Evolutionary conservation across 2,329 filamentous ascomycete genomes (phyloP), one percentile per base, ranked within the genome.

Genomic region (Aspergillus sp.): DNA sequence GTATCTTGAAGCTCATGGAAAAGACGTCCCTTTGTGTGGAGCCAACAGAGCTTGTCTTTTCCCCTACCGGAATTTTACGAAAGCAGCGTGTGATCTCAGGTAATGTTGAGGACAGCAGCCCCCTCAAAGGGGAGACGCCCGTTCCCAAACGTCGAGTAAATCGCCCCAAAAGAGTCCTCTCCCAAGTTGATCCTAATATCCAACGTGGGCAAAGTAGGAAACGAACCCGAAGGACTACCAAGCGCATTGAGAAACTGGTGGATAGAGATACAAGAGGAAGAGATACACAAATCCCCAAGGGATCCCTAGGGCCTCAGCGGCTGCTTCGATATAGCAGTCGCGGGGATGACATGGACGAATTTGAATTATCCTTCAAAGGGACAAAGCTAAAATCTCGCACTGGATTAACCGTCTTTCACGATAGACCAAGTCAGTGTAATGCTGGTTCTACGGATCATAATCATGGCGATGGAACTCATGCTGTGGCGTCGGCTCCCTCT

Each of bases 41-140:
- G 62, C 79, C 81, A 2, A 78, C 75, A 4, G 81, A 83, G 61
- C 70, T 77, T 21, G 75, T 82, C 13, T 83, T 81, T 60, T 80
- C 78, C 13, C 75, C 79, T 13, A 72, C 72, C 10, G 80, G 81
- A 5, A 70, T 68, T 11, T 62, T 82, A 41, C 73, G 75, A 53
- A 80, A 77, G 65, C 67, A 78, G 59, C 76, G 80, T 57, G 68
- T 75, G 39, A 83, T 83, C 42, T 78, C 80, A 32, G 81, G 81
- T 3, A 76, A 80, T 58, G 77, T 81, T 39, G 80, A 82, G 57
- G 77, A 80, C n/a, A 75, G 77, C 64, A 80, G 75, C 61, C 77
- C 78, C 10, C 64, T 81, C 53, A 78, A 80, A 59, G 79, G 79
- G 30, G 79, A 81, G 64, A 76, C 75, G 32, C 76, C 77, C 4